Base-by-base conservation (phyloP, 2,329 filamentous ascomycete species). In the Alternaria incomplexa region DNA sequence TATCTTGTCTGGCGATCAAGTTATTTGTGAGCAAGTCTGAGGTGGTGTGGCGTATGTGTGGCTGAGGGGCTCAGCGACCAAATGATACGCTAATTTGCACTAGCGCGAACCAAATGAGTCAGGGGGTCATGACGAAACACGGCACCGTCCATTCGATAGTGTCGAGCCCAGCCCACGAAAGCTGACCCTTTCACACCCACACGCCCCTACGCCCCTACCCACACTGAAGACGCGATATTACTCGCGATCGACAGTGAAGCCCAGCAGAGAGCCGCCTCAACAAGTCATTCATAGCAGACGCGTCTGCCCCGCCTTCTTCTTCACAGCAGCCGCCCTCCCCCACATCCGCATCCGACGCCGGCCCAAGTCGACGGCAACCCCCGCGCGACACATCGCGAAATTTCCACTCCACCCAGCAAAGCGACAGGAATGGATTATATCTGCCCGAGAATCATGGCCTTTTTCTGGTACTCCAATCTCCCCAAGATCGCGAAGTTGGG, bases 401-500 rank as follows among this genome's bases (percentile, higher is more conserved):
- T 23, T 32, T 47, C 30, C 45, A 55, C 20, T 22, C 56, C 51
- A 46, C 50, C 40, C 45, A 56, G 23, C 40, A 44, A 64, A 66
- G 51, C 66, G 58, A 61, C 17, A 69, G 70, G 65, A 70, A 74
- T 72, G 70, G 61, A 67, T 57, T 52, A 58, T 56, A 47, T 61
- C 50, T 58, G 58, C 63, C 65, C 60, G 50, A 68, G 58, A 69
- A 64, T 66, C 66, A 74, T 74, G 71, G 71, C 70, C 54, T 69
- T 62, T 71, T 67, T 55, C 62, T 65, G 71, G 70, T 67, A 64
- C 63, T 68, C 61, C 54, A 69, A 65, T 58, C 65, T 69, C 59
- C 69, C 69, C 48, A 64, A 67, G 64, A 68, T 66, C 59, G 67
- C 68, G 62, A 72, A 72, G 65, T 63, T 68, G 66, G 69, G 65